These are phyloP conservation scores for Artomyces pyxidatus DNA, from an alignment of 768 basidiomycete species.

Conservation along the genomic window DNA sequence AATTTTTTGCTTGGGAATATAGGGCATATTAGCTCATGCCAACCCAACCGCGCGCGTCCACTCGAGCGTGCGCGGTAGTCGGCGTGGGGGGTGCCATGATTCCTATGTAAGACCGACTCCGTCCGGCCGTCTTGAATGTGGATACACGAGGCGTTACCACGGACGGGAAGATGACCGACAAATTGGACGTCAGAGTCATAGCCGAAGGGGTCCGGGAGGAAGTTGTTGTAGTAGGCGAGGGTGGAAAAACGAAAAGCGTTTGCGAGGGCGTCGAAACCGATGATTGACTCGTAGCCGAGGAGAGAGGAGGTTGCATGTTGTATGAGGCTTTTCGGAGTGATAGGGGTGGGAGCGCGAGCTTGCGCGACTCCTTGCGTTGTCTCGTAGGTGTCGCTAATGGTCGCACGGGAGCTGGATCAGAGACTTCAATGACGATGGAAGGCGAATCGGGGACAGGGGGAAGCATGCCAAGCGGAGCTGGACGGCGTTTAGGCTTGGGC, in stretches of 20 bases:
- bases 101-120: constrained; percentile 69
- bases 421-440: constrained; percentile 39
- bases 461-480: constrained; percentile 51
- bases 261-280: constrained; percentile 56
- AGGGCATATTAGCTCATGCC: constrained; percentile 34
- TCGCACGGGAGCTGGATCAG: constrained; percentile 20
- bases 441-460: constrained; percentile 73
- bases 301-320: constrained; percentile 15
- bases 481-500: constrained; percentile 45
- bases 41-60: constrained; percentile 78
- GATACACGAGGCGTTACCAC: constrained; percentile 63
- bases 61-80: constrained; percentile 75
- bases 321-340: constrained; percentile 29
- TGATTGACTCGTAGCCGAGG: constrained; percentile 19
- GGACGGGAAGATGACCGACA: constrained; percentile 46
- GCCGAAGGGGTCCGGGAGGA: constrained; percentile 57
- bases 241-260: constrained; percentile 82
- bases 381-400: constrained; percentile 24
- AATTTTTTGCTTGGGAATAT: too few species aligned
- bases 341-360: constrained; percentile 48
- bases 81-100: constrained; percentile 60
- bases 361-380: constrained; percentile 45
- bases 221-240: constrained; percentile 52
- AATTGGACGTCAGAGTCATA: constrained; percentile 68
- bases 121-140: constrained; percentile 56